These are phyloP conservation scores for Ceratobasidium sp. DNA, from an alignment of 1,284 basidiomycete genomes.

Conservation along the genomic window DNA sequence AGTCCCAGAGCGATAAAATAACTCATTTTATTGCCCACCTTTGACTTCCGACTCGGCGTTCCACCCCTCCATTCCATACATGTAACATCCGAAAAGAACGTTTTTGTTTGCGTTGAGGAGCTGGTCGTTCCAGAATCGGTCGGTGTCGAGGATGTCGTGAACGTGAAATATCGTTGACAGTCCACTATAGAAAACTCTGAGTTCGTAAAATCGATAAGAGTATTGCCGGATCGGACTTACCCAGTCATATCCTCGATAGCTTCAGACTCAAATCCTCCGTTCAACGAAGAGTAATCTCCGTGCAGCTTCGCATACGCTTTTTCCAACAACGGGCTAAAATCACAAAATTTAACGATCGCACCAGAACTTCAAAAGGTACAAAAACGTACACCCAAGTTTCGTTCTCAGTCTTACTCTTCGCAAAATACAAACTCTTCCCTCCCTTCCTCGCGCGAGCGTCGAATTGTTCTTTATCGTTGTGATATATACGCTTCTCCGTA, in stretches of 20 bases:
- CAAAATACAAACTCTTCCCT: slow-evolving; percentile 48
- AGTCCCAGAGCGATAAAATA: not conserved
- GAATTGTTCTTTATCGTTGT: slow-evolving; percentile 46
- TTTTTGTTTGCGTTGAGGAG: slow-evolving; percentile 48
- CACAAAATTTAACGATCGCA: not conserved
- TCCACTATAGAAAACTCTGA: not conserved
- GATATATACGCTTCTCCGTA: slow-evolving; percentile 42
- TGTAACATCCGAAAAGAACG: slow-evolving; percentile 49
- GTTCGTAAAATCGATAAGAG: not conserved
- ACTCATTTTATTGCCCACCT: not conserved
- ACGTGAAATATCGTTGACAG: slow-evolving; percentile 44
- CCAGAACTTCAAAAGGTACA: not conserved
- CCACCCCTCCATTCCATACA: slow-evolving; percentile 33
- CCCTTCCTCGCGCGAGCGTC: slow-evolving; percentile 34
- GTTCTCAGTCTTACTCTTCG: slow-evolving; percentile 49
- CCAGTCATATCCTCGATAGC: slow-evolving; percentile 50
- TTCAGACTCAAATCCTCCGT: slow-evolving; percentile 45
- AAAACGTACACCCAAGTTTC: slow-evolving; percentile 49
- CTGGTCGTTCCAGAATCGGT: slow-evolving; percentile 49
- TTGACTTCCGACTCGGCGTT: slow-evolving; percentile 2
- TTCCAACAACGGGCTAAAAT: slow-evolving; percentile 47
- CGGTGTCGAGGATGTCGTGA: slow-evolving; percentile 49
- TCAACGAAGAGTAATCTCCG: slow-evolving; percentile 47
- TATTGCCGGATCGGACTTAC: slow-evolving; percentile 8
- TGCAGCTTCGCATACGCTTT: slow-evolving; percentile 51